Percentiles rank a stretch among this genome's conserved stretches.
Conservation (phyloP, 2,329 filamentous ascomycete genomes). For the Podosphaera xanthii region DNA sequence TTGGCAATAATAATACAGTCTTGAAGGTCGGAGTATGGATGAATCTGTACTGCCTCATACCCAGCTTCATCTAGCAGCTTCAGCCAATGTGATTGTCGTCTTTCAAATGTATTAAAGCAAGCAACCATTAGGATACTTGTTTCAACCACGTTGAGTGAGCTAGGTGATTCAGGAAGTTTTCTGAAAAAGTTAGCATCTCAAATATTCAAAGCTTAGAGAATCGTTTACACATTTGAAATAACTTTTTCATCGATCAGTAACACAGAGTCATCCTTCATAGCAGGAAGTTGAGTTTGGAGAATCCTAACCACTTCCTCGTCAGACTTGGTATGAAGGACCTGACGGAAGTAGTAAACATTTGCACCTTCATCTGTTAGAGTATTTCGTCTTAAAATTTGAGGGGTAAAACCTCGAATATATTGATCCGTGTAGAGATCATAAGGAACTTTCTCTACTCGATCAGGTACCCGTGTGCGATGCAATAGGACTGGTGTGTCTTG, state of each 20-base stretch:
- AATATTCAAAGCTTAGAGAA: not conserved
- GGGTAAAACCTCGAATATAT: not conserved
- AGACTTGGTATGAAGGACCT: not conserved
- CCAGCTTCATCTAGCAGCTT: not conserved
- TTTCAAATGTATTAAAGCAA: not conserved
- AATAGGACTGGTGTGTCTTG: not conserved
- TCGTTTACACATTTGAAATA: not conserved
- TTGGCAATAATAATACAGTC: not conserved
- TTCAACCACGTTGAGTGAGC: not conserved
- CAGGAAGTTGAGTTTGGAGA: not conserved
- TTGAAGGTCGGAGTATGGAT: not conserved
- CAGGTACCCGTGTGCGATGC: not conserved
- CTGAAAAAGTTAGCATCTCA: not conserved
- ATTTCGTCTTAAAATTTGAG: not conserved
- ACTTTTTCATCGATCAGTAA: not conserved
- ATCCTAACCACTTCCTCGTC: not conserved
- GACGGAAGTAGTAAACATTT: not conserved
- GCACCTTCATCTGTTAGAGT: not conserved
- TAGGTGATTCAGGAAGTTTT: not conserved
- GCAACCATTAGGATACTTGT: not conserved
- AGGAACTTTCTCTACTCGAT: not conserved
- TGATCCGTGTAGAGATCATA: not conserved
- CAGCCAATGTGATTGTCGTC: not conserved
- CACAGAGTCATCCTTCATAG: not conserved
- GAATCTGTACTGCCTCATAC: not conserved